A percentile compares a stretch with the other conserved stretches of the same genome.
These are phyloP conservation scores for Chamaenerion angustifolium DNA, from an alignment of 345 rosid genomes.

Conservation along the genomic window DNA sequence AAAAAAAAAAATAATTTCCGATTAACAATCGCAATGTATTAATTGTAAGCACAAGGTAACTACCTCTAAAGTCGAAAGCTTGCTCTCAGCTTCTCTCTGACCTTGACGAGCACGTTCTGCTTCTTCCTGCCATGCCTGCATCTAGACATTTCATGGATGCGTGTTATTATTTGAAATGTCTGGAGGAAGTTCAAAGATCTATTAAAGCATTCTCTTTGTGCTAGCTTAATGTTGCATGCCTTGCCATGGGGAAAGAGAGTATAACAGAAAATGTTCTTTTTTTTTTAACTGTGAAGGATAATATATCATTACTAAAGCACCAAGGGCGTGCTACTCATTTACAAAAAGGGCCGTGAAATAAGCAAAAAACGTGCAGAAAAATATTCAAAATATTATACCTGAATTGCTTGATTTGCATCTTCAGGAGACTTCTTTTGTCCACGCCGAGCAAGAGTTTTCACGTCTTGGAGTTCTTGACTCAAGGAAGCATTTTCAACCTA, in stretches of 20 bases:
- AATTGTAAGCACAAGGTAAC: slow-evolving; percentile 9
- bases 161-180: neutral
- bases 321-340: neutral
- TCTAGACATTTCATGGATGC: slow-evolving; percentile 20
- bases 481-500: slow-evolving; percentile 81
- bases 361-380: neutral
- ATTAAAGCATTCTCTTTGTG: too few relatives aligned
- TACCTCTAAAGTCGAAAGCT: slow-evolving; percentile 81
- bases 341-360: neutral
- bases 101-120: slow-evolving; percentile 89
- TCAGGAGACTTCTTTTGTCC: slow-evolving; percentile 87
- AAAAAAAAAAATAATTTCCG: neutral
- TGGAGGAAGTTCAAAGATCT: neutral
- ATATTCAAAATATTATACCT: slow-evolving; percentile 31
- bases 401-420: slow-evolving; percentile 81
- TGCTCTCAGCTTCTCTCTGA: slow-evolving; percentile 94
- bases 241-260: too few relatives aligned
- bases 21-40: neutral
- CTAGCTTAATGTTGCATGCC: too few relatives aligned
- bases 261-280: too few relatives aligned
- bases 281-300: neutral
- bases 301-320: neutral
- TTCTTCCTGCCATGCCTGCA: slow-evolving; percentile 97
- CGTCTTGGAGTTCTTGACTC: slow-evolving; percentile 91
- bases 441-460: slow-evolving; percentile 74